These are phyloP conservation scores for Andrographis paniculata DNA, from an alignment of 305 asterid genomes.

Conservation along the genomic window DNA sequence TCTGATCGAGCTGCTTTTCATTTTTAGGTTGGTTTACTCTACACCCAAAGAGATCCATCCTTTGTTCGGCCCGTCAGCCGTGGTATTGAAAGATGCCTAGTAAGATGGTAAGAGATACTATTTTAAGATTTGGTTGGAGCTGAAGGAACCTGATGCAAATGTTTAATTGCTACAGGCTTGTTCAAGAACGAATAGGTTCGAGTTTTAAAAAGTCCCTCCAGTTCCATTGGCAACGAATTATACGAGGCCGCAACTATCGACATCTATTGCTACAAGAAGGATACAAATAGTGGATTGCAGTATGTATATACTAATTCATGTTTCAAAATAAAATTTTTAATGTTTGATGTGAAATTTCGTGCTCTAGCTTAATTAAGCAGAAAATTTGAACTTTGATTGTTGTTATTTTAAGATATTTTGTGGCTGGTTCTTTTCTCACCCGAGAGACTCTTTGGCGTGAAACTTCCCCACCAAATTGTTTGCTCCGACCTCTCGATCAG, in stretches of 20 bases:
- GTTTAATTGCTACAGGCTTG: constrained; percentile 59
- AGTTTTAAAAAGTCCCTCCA: constrained; percentile 33
- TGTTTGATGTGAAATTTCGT: no score
- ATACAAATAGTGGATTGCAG: constrained; percentile 26
- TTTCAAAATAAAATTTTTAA: no score
- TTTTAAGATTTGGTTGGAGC: constrained; percentile 18
- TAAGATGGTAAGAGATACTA: constrained; percentile 68
- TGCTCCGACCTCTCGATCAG: no score
- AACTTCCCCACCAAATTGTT: no score
- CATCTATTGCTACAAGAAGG: constrained; percentile 64
- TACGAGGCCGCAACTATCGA: constrained; percentile 92
- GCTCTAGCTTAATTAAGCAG: no score
- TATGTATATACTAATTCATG: no score
- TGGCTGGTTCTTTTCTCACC: no score
- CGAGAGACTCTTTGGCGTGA: no score
- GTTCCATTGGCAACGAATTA: constrained; percentile 58
- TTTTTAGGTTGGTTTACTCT: constrained; percentile 76
- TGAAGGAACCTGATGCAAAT: constrained; percentile 21
- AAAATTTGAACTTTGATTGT: no score
- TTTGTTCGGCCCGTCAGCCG: constrained; percentile 80
- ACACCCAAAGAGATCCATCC: constrained; percentile 83
- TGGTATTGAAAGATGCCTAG: constrained; percentile 87
- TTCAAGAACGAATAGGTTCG: constrained; percentile 60
- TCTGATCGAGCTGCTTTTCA: constrained; percentile 3
- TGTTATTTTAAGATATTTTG: no score